Evolutionary conservation across 306 rosid species (phyloP), one percentile per base, ranked within the genome.

Genomic region (Rosa rugosa): DNA sequence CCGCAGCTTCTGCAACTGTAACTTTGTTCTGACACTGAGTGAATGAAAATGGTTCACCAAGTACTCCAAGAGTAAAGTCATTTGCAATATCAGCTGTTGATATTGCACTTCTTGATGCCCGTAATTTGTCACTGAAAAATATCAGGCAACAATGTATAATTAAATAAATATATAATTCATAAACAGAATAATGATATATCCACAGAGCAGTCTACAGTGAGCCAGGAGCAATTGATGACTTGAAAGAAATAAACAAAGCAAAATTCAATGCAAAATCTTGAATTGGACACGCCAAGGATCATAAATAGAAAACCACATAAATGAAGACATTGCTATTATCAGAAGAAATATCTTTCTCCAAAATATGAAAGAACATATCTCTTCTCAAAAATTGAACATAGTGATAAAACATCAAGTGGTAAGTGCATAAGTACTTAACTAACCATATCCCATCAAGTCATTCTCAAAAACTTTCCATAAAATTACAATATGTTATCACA

Each of bases 11-110:
- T 64, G 93, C 97, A 44, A 87, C 86, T 5, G 87, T 83, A 51
- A 92, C 97, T 82, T 85, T 91, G 92, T 92, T 94, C 8, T 75
- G 71, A 89, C 97, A 94, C 74, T 92, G 97, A 22, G 88, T 78
- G 83, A 94, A 94, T 7, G 93, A 85, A 83, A 94, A 92, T 47
- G 84, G 82, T 83, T 91, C 93, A 1, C 89, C 97, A 3, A 86
- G 83, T 65, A 89, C 79, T 57, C 97, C 97, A 57, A 92, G 87
- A 16, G 97, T 86, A 78, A 88, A 89, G 89, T 94, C 99, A 68
- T 86, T 88, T 41, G 91, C 79, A 76, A 94, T 84, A 80, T 92
- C 97, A 40, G 99, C 97, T 8, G 73, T 90, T 34, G 93, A 94
- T 80, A 94, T 79, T 70, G 90, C 95, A 81, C 90, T 92, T 88